Percentiles rank a stretch among this genome's conserved stretches.
These are phyloP conservation scores for Citrus hindsii DNA, from an alignment of 345 rosid genomes.

Conservation along the genomic window DNA sequence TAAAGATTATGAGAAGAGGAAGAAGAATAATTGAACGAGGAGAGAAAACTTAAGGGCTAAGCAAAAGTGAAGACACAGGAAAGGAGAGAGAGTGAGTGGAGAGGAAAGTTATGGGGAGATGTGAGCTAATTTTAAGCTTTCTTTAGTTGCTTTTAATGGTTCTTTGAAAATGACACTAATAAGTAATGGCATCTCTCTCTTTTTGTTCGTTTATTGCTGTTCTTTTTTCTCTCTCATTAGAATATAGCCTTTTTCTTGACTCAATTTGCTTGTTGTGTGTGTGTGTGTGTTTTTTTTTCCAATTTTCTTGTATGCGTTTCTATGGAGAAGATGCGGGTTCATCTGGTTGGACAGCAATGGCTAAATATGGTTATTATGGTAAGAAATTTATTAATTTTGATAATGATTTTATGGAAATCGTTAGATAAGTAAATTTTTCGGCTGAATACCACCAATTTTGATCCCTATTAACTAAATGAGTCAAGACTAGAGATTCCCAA, in stretches of 20 bases:
- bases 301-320: background rate
- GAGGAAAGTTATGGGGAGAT: conserved; percentile 16
- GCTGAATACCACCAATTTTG: background rate
- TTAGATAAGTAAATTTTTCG: no score
- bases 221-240: background rate
- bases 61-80: conserved; percentile 16
- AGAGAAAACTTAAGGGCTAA: conserved; percentile 48
- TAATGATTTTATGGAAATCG: no score
- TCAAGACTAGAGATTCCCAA: background rate
- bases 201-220: background rate
- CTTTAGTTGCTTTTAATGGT: conserved; percentile 9
- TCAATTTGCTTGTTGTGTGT: background rate
- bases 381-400: no score
- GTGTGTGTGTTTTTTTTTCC: background rate
- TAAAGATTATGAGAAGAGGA: conserved; percentile 19
- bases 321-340: background rate
- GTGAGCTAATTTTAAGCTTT: conserved; percentile 28
- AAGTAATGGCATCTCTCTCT: background rate
- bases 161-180: conserved; percentile 6
- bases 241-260: conserved; percentile 23
- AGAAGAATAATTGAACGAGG: conserved; percentile 20
- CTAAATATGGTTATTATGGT: background rate
- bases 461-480: background rate
- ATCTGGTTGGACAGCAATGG: background rate
- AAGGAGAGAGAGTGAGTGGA: conserved; percentile 14